Evolutionary conservation across 257 asterid genomes (phyloP).

Genomic region (Salvia hispanica): DNA sequence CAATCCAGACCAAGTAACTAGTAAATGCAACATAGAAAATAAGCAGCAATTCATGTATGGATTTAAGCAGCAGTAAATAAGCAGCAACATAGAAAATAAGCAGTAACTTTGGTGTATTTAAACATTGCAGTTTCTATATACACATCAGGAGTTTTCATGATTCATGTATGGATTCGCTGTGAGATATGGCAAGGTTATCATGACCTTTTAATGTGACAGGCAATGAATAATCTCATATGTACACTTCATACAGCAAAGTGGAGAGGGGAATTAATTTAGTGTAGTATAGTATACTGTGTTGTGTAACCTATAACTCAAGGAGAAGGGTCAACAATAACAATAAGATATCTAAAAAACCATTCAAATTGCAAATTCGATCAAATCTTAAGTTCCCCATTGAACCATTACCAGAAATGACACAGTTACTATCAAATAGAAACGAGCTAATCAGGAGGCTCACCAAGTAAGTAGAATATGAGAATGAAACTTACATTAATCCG

Average conservation of each 20-base stretch:
- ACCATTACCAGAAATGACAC: conserved; percentile 2
- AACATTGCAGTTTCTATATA: no score
- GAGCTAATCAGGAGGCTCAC: conserved; percentile 66
- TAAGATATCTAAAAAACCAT: conserved; percentile 5
- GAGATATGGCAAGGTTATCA: not conserved
- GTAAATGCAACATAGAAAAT: not conserved
- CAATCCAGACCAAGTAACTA: not conserved
- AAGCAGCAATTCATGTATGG: no score
- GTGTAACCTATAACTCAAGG: conserved; percentile 13
- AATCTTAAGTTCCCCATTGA: conserved; percentile 2
- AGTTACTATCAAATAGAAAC: conserved; percentile 1
- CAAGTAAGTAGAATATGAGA: conserved; percentile 65
- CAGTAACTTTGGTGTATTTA: no score
- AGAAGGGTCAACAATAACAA: not conserved
- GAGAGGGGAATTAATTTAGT: conserved; percentile 6
- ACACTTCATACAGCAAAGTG: conserved; percentile 1
- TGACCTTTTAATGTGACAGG: not conserved
- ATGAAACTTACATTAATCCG: not conserved
- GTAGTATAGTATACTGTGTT: conserved; percentile 1
- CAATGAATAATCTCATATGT: not conserved
- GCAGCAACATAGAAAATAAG: no score
- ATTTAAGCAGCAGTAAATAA: no score
- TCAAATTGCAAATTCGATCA: not conserved
- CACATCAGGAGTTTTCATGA: conserved; percentile 1
- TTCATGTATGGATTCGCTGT: conserved; percentile 1